Evolutionary conservation across 2,329 filamentous ascomycete species (phyloP).

Genomic region (Colletotrichum camelliae): DNA sequence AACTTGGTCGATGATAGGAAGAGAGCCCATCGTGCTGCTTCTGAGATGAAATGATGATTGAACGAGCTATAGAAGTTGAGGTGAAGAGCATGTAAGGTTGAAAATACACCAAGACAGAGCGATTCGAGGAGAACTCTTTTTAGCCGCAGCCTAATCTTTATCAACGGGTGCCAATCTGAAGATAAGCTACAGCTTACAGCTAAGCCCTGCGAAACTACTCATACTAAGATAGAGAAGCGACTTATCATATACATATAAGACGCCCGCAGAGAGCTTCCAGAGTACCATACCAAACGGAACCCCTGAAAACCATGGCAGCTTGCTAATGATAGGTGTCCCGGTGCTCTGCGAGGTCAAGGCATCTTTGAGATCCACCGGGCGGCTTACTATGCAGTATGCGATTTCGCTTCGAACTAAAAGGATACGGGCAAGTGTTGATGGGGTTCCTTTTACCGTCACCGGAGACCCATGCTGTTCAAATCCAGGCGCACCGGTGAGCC

Average conservation of each 20-base stretch:
- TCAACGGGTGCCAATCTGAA: neutral
- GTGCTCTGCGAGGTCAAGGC: rapidly evolving
- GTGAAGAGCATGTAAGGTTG: neutral
- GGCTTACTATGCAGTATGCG: neutral
- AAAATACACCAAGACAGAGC: neutral
- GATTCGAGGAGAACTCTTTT: neutral
- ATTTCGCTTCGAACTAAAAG: neutral
- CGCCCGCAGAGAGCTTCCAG: neutral
- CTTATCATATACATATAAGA: neutral
- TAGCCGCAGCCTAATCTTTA: neutral
- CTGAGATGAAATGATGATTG: neutral
- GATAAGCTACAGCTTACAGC: neutral
- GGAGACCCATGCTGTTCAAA: neutral
- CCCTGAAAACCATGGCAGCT: neutral
- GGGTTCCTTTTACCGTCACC: neutral
- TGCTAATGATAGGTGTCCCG: neutral
- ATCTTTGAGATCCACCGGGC: neutral
- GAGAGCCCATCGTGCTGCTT: neutral
- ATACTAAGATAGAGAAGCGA: neutral
- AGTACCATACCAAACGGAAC: neutral
- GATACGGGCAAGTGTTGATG: neutral
- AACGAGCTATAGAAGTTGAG: neutral
- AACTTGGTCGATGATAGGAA: neutral
- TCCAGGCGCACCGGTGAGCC: neutral
- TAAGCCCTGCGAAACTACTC: neutral